These are phyloP conservation scores for Panellus pusillus DNA, from an alignment of 768 basidiomycete species.

Conservation along the genomic window DNA sequence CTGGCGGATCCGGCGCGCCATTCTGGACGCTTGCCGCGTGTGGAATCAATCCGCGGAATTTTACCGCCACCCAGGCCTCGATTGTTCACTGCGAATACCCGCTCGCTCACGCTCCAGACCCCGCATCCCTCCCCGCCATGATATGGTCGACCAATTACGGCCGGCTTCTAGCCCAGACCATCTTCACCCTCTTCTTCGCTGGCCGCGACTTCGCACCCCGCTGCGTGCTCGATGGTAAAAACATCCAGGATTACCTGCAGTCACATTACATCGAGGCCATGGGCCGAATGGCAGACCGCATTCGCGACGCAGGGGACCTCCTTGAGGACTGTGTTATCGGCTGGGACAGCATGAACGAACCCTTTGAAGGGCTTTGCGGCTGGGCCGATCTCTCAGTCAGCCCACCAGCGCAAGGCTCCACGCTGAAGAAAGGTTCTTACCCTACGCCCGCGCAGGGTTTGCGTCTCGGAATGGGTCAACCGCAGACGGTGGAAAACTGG, in stretches of 20 bases:
- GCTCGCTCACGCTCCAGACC: constrained; percentile 56
- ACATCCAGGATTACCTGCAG: constrained; percentile 90
- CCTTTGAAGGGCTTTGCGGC: constrained; percentile 75
- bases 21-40: constrained; percentile 92
- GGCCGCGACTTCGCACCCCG: constrained; percentile 88
- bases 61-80: constrained; percentile 83
- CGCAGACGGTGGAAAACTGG: constrained; percentile 81
- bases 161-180: constrained; percentile 80
- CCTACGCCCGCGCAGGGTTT: constrained; percentile 86
- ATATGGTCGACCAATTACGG: constrained; percentile 97
- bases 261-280: constrained; percentile 75
- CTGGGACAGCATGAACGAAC: constrained; percentile 97
- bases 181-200: constrained; percentile 95
- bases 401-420: constrained; percentile 66
- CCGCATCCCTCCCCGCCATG: constrained; percentile 85
- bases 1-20: constrained; percentile 92
- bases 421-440: constrained; percentile 81
- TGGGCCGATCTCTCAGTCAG: constrained; percentile 67
- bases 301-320: constrained; percentile 72
- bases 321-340: constrained; percentile 89
- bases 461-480: constrained; percentile 84
- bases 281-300: constrained; percentile 71
- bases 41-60: constrained; percentile 82
- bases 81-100: constrained; percentile 92
- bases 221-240: constrained; percentile 86